phyloP scores from a whole-genome alignment of 2,329 filamentous ascomycete species.

The Elsinoe australis region DNA sequence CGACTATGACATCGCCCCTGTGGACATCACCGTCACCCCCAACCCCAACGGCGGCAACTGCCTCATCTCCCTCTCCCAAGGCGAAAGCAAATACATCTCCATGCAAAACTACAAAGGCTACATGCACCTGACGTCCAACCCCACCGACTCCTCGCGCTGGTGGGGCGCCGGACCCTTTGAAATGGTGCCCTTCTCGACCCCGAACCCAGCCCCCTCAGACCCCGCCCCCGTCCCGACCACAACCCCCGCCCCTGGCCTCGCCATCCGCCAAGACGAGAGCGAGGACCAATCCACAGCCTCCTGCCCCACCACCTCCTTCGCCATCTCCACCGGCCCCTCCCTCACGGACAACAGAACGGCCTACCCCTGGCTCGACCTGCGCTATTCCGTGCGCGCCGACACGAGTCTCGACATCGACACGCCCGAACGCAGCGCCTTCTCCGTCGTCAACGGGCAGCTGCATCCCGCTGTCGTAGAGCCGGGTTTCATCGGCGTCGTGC shows the following conservation, averaged over 20 bases:
- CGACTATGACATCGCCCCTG: not conserved
- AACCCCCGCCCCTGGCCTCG: not conserved
- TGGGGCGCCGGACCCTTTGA: slow-evolving; percentile 5
- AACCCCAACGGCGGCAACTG: not conserved
- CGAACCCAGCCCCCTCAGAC: no score
- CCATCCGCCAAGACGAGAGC: not conserved
- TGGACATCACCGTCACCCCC: not conserved
- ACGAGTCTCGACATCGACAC: not conserved
- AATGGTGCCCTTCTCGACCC: not conserved
- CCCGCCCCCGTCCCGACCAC: not conserved
- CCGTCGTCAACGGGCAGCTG: not conserved
- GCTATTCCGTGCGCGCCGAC: not conserved
- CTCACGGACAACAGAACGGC: not conserved
- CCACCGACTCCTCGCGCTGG: not conserved
- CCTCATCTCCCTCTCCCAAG: not conserved
- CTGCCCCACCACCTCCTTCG: slow-evolving; percentile 6
- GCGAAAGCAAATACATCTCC: slow-evolving; percentile 3
- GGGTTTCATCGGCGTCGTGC: not conserved
- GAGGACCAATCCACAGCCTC: not conserved
- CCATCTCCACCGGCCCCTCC: slow-evolving; percentile 1
- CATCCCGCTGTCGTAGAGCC: not conserved
- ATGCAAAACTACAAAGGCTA: slow-evolving; percentile 14
- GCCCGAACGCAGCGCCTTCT: not conserved
- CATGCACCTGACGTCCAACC: slow-evolving; percentile 6
- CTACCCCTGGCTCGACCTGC: slow-evolving; percentile 2